Base-by-base conservation (phyloP, 257 asterid species). In the Echites panduratus region DNA sequence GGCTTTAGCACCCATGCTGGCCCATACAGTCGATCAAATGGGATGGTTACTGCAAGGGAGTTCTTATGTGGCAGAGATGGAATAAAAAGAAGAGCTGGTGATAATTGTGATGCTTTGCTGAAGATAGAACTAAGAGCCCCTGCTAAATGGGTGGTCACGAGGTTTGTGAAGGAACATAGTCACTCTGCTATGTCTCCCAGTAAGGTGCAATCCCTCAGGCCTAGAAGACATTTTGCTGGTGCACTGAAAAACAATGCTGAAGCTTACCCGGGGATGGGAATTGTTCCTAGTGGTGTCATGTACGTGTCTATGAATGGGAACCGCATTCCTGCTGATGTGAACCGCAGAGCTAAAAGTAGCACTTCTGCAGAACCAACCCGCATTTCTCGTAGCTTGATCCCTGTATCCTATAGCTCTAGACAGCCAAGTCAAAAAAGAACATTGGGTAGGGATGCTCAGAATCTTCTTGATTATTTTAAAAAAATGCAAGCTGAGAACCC, bases 401-500 rank as follows among this genome's bases (percentile, higher is more conserved):
- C 85, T 57, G 62, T 75, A 40, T 79, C 82, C 72, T 78, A 74
- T 75, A 59, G 80, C 57, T 66, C 82, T 49, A 85, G 83, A 77
- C 81, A 79, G 70, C 72, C 85, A 64, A 77, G 52, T 66, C 85
- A 56, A 49, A 86, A 81, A 78, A 84, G 90, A 77, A 77, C 92
- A 71, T 76, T 89, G 59, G 97, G 97, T 38, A 87, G 83, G 72
- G 96, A 88, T 84, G 97, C 96, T 74, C 98, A 90, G 76, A 88
- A 89, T 81, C 89, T 91, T 53, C 89, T 93, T 53, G 91, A 88
- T 78, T 93, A 93, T 85, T 93, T 93, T 73, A 89, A 88, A 86
- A 91, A 88, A 79, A 91, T 88, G 94, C 98, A 91, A 81, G 97
- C 96, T 26, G 92, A 88, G 81, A 93, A 88, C 78, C 96, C 97